These are phyloP conservation scores for Brassica rapa DNA, from an alignment of 345 rosid species.

Conservation along the genomic window DNA sequence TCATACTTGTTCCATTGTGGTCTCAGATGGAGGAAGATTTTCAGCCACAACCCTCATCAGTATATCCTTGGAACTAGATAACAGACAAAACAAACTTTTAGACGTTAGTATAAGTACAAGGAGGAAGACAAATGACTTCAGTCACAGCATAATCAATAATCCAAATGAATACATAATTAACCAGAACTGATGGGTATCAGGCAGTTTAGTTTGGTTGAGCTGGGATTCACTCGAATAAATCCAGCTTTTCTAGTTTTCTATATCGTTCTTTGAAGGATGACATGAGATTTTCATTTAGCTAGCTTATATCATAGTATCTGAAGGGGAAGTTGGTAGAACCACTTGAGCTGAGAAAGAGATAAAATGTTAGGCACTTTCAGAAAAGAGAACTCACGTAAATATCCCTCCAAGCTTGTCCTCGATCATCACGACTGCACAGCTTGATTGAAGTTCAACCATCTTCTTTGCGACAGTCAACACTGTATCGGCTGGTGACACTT, in stretches of 20 bases:
- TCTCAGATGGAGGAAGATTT: slow-evolving; percentile 70
- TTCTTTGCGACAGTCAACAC: slow-evolving; percentile 70
- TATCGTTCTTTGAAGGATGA: not conserved
- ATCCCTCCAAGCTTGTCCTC: slow-evolving; percentile 86
- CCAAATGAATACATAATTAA: not conserved
- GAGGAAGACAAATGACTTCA: slow-evolving; percentile 8
- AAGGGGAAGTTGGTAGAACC: slow-evolving; percentile 1
- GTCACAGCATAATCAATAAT: slow-evolving; percentile 6
- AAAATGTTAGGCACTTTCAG: not conserved
- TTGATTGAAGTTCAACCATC: slow-evolving; percentile 77
- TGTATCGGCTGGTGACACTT: slow-evolving; percentile 77
- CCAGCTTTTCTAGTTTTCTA: not conserved
- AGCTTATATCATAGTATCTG: slow-evolving; percentile 7
- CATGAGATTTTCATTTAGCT: not conserved
- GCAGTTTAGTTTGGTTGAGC: not conserved
- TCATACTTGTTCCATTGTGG: slow-evolving; percentile 78
- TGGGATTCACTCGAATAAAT: not conserved
- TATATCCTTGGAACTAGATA: slow-evolving; percentile 87
- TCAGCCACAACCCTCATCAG: slow-evolving; percentile 93
- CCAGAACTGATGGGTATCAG: not conserved
- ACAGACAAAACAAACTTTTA: slow-evolving; percentile 26
- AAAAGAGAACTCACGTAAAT: slow-evolving; percentile 68
- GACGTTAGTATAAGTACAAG: slow-evolving; percentile 6
- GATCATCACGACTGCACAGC: slow-evolving; percentile 76
- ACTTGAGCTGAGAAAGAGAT: not conserved